phyloP scores from a whole-genome alignment of 2,329 filamentous ascomycete genomes.

The Penicillium nordicum region DNA sequence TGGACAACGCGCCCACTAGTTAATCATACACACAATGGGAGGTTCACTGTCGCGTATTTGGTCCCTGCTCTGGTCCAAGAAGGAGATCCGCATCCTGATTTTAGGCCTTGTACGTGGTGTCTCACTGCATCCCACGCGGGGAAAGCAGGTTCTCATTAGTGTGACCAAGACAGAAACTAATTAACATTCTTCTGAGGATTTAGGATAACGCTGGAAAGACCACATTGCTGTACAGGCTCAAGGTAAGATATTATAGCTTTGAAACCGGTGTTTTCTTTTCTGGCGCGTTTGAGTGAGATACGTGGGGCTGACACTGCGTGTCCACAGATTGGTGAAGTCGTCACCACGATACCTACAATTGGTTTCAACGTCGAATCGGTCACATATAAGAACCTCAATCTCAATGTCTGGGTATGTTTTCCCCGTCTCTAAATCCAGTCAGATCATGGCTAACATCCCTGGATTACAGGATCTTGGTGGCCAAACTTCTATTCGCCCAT shows the following conservation, averaged over 20 bases:
- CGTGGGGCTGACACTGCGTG: constrained; percentile 8
- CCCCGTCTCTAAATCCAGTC: background rate
- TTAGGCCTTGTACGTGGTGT: constrained; percentile 71
- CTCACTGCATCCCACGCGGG: constrained; percentile 8
- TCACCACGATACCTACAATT: constrained; percentile 98
- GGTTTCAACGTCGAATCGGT: constrained; percentile 99
- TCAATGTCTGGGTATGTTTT: constrained; percentile 87
- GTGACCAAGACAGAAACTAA: constrained; percentile 12
- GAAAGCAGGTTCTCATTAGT: constrained; percentile 5
- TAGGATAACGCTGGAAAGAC: constrained; percentile 99
- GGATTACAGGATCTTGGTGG: constrained; percentile 74
- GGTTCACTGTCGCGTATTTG: constrained; percentile 57
- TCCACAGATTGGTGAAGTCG: constrained; percentile 87
- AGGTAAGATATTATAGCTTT: constrained; percentile 55
- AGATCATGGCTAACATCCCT: constrained; percentile 4
- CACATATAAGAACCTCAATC: constrained; percentile 96
- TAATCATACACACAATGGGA: constrained; percentile 46
- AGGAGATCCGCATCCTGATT: constrained; percentile 96
- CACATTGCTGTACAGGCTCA: constrained; percentile 90
- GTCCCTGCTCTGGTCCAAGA: constrained; percentile 84
- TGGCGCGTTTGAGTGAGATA: background rate
- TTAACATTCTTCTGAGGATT: background rate
- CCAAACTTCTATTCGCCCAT: constrained; percentile 96
- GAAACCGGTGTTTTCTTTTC: too few species aligned
- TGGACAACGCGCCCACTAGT: background rate